Percentiles rank a stretch among this genome's conserved stretches.
These are phyloP conservation scores for Ammopiptanthus mongolicus DNA, from an alignment of 306 rosid species.

Conservation along the genomic window DNA sequence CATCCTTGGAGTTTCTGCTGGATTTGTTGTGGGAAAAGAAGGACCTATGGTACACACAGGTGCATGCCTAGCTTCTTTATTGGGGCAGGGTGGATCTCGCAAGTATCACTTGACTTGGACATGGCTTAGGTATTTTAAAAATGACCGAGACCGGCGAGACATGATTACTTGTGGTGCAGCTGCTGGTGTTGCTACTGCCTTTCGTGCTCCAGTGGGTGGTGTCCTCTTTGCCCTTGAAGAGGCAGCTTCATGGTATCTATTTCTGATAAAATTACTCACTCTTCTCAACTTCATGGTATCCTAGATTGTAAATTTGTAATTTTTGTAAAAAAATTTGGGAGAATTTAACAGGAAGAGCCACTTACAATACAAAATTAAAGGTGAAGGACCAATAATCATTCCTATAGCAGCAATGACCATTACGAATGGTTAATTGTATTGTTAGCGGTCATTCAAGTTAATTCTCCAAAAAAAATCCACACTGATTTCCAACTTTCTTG, in stretches of 20 bases:
- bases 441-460: background rate
- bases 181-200: constrained; percentile 96
- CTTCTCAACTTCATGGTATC: constrained; percentile 1
- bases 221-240: constrained; percentile 95
- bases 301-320: background rate
- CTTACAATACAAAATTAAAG: background rate
- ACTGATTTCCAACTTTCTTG: background rate
- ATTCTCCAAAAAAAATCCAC: background rate
- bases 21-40: constrained; percentile 89
- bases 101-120: constrained; percentile 63
- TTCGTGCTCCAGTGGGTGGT: constrained; percentile 95
- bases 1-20: constrained; percentile 84
- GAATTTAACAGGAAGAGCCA: background rate
- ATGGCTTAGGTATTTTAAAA: constrained; percentile 80
- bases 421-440: background rate
- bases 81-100: constrained; percentile 92
- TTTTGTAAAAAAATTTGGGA: background rate
- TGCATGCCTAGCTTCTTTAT: constrained; percentile 80
- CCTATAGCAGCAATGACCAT: background rate
- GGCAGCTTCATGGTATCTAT: constrained; percentile 89
- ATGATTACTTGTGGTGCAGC: constrained; percentile 96
- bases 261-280: constrained; percentile 14
- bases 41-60: constrained; percentile 99
- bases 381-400: background rate
- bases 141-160: constrained; percentile 88